Evolutionary conservation across 192 early-diverging fungal genomes (phyloP), one percentile per base, ranked within the genome.

Genomic region (Ramicandelaber brevisporus): DNA sequence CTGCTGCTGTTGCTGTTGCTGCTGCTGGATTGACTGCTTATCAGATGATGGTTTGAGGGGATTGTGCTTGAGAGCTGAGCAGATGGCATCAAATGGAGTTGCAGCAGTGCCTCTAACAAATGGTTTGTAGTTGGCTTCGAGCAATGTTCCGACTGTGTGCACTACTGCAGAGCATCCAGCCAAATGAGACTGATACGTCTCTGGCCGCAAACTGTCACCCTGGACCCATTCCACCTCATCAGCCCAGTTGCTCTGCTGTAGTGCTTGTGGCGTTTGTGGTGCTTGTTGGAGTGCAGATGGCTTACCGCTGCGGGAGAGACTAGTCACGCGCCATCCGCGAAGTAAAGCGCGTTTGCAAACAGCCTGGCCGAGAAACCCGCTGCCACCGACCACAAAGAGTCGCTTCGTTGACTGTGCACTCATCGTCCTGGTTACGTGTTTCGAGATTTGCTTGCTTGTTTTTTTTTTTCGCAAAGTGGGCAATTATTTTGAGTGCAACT

Each of bases 81-180:
- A n/a, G n/a, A 44, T 27, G 10, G 51, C 40, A 37, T 54, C 52
- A 6, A 63, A 34, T 21, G 61, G 61, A 32, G n/a, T n/a, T n/a
- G n/a, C n/a, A n/a, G n/a, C n/a, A n/a, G n/a, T n/a, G n/a, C n/a
- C n/a, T 58, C 66, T 37, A 35, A 46, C 36, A 37, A 53, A 21
- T 45, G 18, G 16, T 33, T 78, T 78, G 53, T 78, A 78, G 45
- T 65, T 44, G 36, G 31, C 40, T 41, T 78, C 74, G 35, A 78
- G 41, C 38, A 78, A 47, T 14, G 72, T 60, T 9, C 74, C 74
- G 2, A 73, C 70, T 0, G 66, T 61, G 29, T 78, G 70, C 4
- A 78, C 70, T 3, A 78, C 66, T n/a, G 63, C 53, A 11, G 55
- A 50, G 30, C 65, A 60, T 5, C 55, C 66, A 0, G 34, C 35